Evolutionary conservation across 2,329 filamentous ascomycete species (phyloP), one percentile per base, ranked within the genome.

Genomic region (Penicillium sp.): DNA sequence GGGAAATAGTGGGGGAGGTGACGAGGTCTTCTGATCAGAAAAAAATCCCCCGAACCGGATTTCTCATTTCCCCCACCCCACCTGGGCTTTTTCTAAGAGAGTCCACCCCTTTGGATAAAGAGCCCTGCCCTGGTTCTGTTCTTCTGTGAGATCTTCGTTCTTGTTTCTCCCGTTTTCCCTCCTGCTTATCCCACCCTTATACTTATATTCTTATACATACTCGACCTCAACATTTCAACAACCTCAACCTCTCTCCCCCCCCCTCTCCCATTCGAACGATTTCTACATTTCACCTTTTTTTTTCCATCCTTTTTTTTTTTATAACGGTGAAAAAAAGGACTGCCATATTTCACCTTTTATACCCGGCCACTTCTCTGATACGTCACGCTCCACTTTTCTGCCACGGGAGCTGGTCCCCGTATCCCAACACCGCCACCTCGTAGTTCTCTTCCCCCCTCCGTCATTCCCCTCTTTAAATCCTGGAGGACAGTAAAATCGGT

Each of bases 21-120:
- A 66, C 60, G 65, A 65, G 69, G 69, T 71, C 69, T 67, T 67
- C 68, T 70, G 69, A 71, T 70, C 68, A 70, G 52, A 62, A 70
- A 69, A 69, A 71, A 70, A 70, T 65, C 60, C 56, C 53, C 57
- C 59, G 65, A 66, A 66, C 65, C 65, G 65, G 65, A 67, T 67
- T 67, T 65, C 59, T 59, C 33, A 21, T 15, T n/a, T 10, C 7
- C 12, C 57, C 55, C 58, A 57, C 55, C 58, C 58, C 55, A 49
- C 54, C 54, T 47, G 46, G n/a, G 41, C 35, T 38, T 58, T 45
- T 35, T 9, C 13, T 3, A 9, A 12, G 17, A 15, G 62, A 15
- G 62, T 63, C 64, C 64, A 66, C 67, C 62, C 54, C 37, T 50
- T 59, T 63, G 62, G 63, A 68, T 69, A 69, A 69, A 67, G 65